phyloP scores from a whole-genome alignment of 768 basidiomycete species.

The Pleurotus tuber-regium region DNA sequence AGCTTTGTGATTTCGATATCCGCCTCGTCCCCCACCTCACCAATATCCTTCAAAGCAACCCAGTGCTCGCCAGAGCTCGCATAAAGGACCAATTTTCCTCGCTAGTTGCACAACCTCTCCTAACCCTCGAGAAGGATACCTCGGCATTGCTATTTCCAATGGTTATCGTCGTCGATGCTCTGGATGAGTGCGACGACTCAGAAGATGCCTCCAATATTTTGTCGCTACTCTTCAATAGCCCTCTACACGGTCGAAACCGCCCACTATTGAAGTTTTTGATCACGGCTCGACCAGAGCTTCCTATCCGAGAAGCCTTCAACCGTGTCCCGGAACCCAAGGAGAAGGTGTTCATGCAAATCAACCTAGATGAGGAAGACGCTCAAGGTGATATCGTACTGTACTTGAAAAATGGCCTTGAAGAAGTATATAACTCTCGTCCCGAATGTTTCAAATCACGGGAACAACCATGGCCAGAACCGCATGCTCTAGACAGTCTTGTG shows the following conservation, averaged over 20 bases:
- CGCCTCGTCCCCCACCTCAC: not conserved
- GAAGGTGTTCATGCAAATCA: not conserved
- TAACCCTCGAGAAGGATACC: not conserved
- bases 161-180: slow-evolving; percentile 10
- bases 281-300: not conserved
- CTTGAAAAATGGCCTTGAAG: not conserved
- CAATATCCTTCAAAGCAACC: slow-evolving; percentile 2
- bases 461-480: not conserved
- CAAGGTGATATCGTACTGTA: not conserved
- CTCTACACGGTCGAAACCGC: not conserved
- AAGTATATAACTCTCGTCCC: not conserved
- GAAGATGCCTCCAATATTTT: not conserved
- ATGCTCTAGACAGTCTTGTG: not conserved
- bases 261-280: not conserved
- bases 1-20: slow-evolving; percentile 1
- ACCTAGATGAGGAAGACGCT: not conserved
- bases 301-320: not conserved
- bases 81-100: not conserved
- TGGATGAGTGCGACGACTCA: slow-evolving; percentile 10
- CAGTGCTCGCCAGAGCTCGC: not conserved
- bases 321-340: not conserved
- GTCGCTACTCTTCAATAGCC: not conserved
- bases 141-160: not conserved
- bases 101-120: slow-evolving; percentile 6
- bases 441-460: not conserved